Evolutionary conservation across 148 eudicot genomes (phyloP).

Genomic region (Selenicereus undatus): DNA sequence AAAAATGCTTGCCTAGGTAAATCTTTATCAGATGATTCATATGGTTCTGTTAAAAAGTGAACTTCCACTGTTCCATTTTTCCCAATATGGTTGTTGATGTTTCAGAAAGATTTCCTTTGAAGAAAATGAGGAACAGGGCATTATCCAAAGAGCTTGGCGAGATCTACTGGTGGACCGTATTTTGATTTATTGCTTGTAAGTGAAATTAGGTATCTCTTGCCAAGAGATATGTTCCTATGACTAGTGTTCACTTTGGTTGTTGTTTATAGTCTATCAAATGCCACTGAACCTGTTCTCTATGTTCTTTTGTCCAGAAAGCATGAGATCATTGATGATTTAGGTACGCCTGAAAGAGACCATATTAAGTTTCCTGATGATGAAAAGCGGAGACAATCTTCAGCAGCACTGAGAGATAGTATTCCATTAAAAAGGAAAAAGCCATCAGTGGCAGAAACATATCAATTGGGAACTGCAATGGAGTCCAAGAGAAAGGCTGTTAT

Average conservation of each 20-base stretch:
- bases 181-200: slow-evolving; percentile 91
- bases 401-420: slow-evolving; percentile 22
- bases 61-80: slow-evolving; percentile 5
- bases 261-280: neutral
- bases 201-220: slow-evolving; percentile 18
- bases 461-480: slow-evolving; percentile 33
- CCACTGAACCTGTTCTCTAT: slow-evolving; percentile 5
- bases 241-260: neutral
- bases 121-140: slow-evolving; percentile 40
- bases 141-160: slow-evolving; percentile 77
- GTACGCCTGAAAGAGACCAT: slow-evolving; percentile 72
- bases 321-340: slow-evolving; percentile 48
- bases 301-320: slow-evolving; percentile 55
- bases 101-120: slow-evolving; percentile 65
- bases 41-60: neutral
- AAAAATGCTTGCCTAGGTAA: slow-evolving; percentile 90
- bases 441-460: slow-evolving; percentile 26
- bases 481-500: slow-evolving; percentile 26
- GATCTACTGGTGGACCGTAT: slow-evolving; percentile 69
- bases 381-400: slow-evolving; percentile 33
- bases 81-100: slow-evolving; percentile 17
- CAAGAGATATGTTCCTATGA: neutral
- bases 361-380: slow-evolving; percentile 53
- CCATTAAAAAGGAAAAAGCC: slow-evolving; percentile 24
- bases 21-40: neutral